Base-by-base conservation (phyloP, 345 rosid genomes). In the Eucalyptus viminalis region DNA sequence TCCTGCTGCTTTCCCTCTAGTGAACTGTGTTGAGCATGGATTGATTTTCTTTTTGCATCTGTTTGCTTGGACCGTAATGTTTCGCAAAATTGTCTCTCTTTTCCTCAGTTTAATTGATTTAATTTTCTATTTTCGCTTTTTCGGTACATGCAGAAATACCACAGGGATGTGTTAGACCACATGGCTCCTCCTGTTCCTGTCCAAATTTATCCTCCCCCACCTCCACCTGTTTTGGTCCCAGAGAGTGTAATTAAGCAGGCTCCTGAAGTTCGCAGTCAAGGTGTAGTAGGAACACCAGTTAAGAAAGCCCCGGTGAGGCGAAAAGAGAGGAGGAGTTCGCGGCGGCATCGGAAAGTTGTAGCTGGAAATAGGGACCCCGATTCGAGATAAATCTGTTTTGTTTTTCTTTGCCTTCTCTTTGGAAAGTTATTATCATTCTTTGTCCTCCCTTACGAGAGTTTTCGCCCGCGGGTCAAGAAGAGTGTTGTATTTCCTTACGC, bases 321-420 rank as follows among this genome's bases (percentile, higher is more conserved):
- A 86, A 92, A 92, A 89, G 95, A 92, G 62, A 92, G 94, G 90
- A 91, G 96, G 94, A 94, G 94, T 56, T 90, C 96, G 37, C 95
- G 97, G 90, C 97, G 94, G 54, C 99, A 93, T 87, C 95, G 97
- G 65, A 97, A 94, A 93, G 93, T 93, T 51, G 91, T 50, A 27
- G 91, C 89, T 1, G 91, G 93, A 43, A 88, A 80, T 87, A 91
- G 80, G 92, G 95, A 94, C 81, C 90, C 31, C 8, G 93, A 86
- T 47, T 72, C 86, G 16, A 17, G 88, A 62, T 89, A 53, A 89
- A 56, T 10, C 40, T 44, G 34, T 89, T 89, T 40, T 49, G 67
- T 15, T 34, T 6, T 72, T 21, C 27, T 76, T 40, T 40, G 1
- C 83, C 58, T 76, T 76, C 47, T 76, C 83, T 19, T 76, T 37